These are phyloP conservation scores for Polyplosphaeria fusca DNA, from an alignment of 495 filamentous ascomycete species.

Conservation along the genomic window DNA sequence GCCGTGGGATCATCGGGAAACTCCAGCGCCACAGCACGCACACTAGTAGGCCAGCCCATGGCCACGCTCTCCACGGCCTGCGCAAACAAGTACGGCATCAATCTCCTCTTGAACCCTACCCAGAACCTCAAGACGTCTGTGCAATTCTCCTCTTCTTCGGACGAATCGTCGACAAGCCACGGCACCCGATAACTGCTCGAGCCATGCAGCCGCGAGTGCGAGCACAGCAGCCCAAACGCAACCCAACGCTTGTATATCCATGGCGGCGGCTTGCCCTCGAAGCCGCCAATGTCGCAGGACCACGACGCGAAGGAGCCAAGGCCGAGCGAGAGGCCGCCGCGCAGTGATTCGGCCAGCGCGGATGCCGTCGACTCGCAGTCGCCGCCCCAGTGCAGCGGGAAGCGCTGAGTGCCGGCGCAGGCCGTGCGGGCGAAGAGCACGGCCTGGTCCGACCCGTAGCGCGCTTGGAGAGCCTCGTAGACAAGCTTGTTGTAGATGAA, in stretches of 20 bases:
- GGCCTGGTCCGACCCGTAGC: conserved; percentile 57
- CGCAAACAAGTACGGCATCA: conserved; percentile 39
- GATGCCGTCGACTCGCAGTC: conserved; percentile 72
- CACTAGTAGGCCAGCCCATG: conserved; percentile 37
- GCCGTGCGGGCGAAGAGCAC: conserved; percentile 67
- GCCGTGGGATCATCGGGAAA: conserved; percentile 38
- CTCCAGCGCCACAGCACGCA: conserved; percentile 36
- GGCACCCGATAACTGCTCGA: conserved; percentile 66
- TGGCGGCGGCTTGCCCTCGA: conserved; percentile 64
- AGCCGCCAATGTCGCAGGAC: conserved; percentile 70
- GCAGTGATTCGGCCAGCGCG: conserved; percentile 69
- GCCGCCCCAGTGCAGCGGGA: conserved; percentile 52
- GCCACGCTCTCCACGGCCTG: conserved; percentile 33
- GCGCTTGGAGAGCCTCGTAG: conserved; percentile 59
- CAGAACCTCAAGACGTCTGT: conserved; percentile 35
- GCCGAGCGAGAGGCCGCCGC: conserved; percentile 64
- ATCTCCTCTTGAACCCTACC: conserved; percentile 32
- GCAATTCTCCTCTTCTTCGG: conserved; percentile 25
- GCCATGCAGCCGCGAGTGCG: conserved; percentile 66
- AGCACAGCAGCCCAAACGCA: conserved; percentile 65
- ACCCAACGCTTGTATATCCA: conserved; percentile 77
- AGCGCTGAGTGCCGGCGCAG: conserved; percentile 64
- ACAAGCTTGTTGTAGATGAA: conserved; percentile 67
- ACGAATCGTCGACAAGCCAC: conserved; percentile 61
- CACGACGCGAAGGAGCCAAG: conserved; percentile 67